phyloP scores from a whole-genome alignment of 2,329 filamentous ascomycete genomes.

The Emergomyces pasteurianus region DNA sequence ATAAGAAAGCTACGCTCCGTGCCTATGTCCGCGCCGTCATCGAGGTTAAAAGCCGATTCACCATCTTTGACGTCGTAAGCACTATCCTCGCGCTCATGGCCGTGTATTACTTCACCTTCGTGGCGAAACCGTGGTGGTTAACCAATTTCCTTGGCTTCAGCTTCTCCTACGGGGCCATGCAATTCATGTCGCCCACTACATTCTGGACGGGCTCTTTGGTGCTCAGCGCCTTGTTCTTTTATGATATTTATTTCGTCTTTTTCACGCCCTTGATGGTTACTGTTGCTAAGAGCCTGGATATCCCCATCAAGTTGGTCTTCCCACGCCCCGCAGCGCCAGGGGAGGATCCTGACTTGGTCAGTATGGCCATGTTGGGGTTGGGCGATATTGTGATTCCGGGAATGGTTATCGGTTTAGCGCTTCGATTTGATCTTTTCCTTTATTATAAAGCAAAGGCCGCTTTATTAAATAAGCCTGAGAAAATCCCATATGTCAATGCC shows the following conservation, averaged over 20 bases:
- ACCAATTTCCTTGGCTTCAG: conserved; percentile 81
- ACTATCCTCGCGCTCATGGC: conserved; percentile 44
- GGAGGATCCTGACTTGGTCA: conserved; percentile 29
- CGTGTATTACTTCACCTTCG: conserved; percentile 52
- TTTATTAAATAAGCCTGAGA: conserved; percentile 11
- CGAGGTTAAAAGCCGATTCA: conserved; percentile 30
- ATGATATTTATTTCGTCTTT: conserved; percentile 68
- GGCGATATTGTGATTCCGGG: conserved; percentile 92
- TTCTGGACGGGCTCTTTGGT: conserved; percentile 72
- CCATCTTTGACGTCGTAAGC: conserved; percentile 41
- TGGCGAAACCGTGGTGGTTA: conserved; percentile 54
- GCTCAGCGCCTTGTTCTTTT: conserved; percentile 71
- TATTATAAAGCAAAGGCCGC: conserved; percentile 45
- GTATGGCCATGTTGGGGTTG: conserved; percentile 68
- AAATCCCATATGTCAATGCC: conserved; percentile 38
- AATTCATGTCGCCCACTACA: conserved; percentile 78
- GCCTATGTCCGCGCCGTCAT: conserved; percentile 42
- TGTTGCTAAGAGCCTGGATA: conserved; percentile 75
- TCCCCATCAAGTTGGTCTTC: conserved; percentile 86
- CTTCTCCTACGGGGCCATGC: conserved; percentile 71
- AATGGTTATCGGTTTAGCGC: conserved; percentile 73
- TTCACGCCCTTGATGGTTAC: conserved; percentile 44
- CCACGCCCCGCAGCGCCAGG: conserved; percentile 47
- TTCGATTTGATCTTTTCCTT: conserved; percentile 83
- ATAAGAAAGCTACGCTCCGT: conserved; percentile 41